Evolutionary conservation across 176 grass and related monocot species (phyloP).

Genomic region (Cenchrus fungigraminus): DNA sequence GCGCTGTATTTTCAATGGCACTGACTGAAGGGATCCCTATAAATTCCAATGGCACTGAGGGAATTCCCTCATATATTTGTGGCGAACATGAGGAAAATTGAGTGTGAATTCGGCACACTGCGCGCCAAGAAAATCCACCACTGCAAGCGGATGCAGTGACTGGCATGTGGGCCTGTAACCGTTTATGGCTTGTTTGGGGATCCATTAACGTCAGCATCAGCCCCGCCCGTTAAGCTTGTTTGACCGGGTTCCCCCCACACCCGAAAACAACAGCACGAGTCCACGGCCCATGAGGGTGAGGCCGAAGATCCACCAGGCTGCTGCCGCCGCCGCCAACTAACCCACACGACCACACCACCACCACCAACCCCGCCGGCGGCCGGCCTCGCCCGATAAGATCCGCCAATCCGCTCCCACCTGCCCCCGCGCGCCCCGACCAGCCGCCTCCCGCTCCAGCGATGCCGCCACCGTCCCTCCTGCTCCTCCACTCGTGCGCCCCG

Average conservation of each 20-base stretch:
- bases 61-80: no score
- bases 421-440: conserved; percentile 14
- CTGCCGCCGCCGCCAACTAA: conserved; percentile 6
- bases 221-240: neutral
- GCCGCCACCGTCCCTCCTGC: conserved; percentile 47
- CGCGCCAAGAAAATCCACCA: neutral
- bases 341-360: neutral
- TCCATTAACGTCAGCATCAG: no score
- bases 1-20: no score
- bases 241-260: neutral
- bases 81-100: neutral
- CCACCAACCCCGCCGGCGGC: conserved; percentile 8
- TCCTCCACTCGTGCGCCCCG: conserved; percentile 39
- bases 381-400: neutral
- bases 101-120: neutral
- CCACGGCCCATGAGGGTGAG: neutral
- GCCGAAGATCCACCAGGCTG: neutral
- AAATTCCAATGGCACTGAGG: no score
- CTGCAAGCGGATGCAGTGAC: neutral
- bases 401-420: neutral
- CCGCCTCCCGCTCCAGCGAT: conserved; percentile 35
- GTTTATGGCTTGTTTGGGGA: neutral
- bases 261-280: neutral
- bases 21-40: no score
- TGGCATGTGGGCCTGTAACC: neutral